Conservation (phyloP, 345 rosid genomes). For the Brassica juncea region DNA sequence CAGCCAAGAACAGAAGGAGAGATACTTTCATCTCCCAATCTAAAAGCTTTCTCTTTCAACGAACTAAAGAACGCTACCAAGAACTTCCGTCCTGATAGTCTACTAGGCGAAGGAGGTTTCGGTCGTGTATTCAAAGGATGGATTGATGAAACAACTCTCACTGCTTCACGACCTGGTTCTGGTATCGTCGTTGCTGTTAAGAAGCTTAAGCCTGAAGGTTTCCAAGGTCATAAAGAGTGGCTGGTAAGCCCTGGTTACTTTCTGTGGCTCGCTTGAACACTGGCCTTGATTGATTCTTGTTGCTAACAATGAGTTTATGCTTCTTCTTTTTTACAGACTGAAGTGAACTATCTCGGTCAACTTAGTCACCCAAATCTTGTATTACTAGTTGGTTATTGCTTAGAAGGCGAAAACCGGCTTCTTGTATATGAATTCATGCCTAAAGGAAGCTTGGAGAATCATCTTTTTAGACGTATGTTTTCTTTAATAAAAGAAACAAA, state of each 20-base stretch:
- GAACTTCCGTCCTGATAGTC: slow-evolving; percentile 87
- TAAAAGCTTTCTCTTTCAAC: slow-evolving; percentile 74
- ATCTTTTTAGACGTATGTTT: slow-evolving; percentile 50
- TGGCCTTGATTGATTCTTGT: background rate
- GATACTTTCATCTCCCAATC: slow-evolving; percentile 77
- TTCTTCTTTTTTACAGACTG: slow-evolving; percentile 61
- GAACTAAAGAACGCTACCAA: slow-evolving; percentile 88
- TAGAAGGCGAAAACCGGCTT: slow-evolving; percentile 80
- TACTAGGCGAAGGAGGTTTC: slow-evolving; percentile 96
- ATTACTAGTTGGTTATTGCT: slow-evolving; percentile 80
- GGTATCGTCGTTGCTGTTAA: slow-evolving; percentile 97
- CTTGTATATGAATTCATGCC: slow-evolving; percentile 95
- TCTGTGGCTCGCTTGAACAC: too few relatives aligned
- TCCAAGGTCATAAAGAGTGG: slow-evolving; percentile 99
- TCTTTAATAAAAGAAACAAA: background rate
- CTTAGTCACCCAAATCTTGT: slow-evolving; percentile 93
- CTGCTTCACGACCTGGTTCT: slow-evolving; percentile 79
- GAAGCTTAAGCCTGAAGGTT: slow-evolving; percentile 93
- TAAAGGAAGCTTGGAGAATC: slow-evolving; percentile 96
- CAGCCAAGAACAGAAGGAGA: slow-evolving; percentile 86
- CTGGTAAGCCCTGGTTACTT: slow-evolving; percentile 47
- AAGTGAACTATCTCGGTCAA: slow-evolving; percentile 93
- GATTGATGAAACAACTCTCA: slow-evolving; percentile 70
- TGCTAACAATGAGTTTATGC: background rate
- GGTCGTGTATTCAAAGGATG: slow-evolving; percentile 96